Evolutionary conservation across 805 yeast genomes (phyloP).

Genomic region (Teunomyces tritomae): DNA sequence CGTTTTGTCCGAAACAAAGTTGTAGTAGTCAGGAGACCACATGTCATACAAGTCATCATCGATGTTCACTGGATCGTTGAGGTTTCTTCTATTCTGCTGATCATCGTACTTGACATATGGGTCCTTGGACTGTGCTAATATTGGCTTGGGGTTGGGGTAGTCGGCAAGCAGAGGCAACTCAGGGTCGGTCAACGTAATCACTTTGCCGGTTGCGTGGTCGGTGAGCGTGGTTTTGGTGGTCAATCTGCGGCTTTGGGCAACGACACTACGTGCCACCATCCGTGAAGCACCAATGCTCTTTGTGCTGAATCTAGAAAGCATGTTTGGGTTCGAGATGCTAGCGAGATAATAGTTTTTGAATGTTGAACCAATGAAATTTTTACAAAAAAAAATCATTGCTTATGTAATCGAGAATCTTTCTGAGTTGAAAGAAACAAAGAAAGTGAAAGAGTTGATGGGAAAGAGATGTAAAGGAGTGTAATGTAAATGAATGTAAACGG

Average conservation of each 20-base stretch:
- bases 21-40: constrained; percentile 83
- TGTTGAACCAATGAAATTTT: constrained; percentile 5
- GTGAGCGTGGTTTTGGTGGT: constrained; percentile 38
- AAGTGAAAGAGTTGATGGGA: too few species aligned
- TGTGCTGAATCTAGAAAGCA: constrained; percentile 31
- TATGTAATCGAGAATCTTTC: constrained; percentile 3
- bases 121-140: constrained; percentile 61
- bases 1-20: constrained; percentile 53
- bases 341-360: background rate
- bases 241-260: constrained; percentile 14
- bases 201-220: constrained; percentile 39
- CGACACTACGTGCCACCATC: constrained; percentile 8
- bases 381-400: constrained; percentile 6
- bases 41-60: constrained; percentile 73
- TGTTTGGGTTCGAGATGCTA: constrained; percentile 7
- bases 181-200: constrained; percentile 41
- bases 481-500: too few species aligned
- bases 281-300: constrained; percentile 10
- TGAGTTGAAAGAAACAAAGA: too few species aligned
- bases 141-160: constrained; percentile 60
- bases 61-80: constrained; percentile 67
- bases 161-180: constrained; percentile 47
- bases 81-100: constrained; percentile 76
- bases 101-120: constrained; percentile 77
- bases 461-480: too few species aligned